Percentiles rank a stretch among this genome's conserved stretches.
phyloP scores from a whole-genome alignment of 352 stramenopile genomes.

The Phytophthora pini region DNA sequence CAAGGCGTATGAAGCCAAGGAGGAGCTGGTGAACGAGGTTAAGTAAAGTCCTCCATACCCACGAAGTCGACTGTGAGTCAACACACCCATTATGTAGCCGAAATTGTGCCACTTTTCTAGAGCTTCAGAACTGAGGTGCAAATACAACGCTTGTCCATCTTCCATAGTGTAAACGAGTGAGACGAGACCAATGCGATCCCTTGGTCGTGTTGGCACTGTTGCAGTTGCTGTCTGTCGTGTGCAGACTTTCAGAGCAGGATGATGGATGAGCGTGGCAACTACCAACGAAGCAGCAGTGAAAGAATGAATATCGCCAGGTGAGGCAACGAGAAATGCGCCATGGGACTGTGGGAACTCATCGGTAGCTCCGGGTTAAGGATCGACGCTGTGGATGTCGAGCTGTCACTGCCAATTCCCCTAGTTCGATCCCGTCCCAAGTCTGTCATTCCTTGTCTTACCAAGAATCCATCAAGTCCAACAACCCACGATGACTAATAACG shows the following conservation, averaged over 20 bases:
- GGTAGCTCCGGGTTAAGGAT: too few species aligned
- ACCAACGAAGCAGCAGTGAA: constrained; percentile 1
- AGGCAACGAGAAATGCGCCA: constrained; percentile 3
- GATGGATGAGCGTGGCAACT: constrained; percentile 2
- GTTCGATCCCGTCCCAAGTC: not conserved
- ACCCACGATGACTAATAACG: constrained; percentile 15
- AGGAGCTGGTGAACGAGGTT: constrained; percentile 64
- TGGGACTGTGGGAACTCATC: not conserved
- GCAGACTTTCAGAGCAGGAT: constrained; percentile 2
- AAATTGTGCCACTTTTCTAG: not conserved
- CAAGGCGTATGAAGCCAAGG: constrained; percentile 52
- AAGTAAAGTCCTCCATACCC: constrained; percentile 32
- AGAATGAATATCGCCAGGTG: not conserved
- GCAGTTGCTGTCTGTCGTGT: not conserved
- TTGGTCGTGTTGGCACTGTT: not conserved
- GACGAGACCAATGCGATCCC: not conserved
- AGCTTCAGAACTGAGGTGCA: not conserved
- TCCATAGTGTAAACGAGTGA: not conserved
- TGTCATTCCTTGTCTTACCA: constrained; percentile 31
- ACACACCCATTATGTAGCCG: not conserved
- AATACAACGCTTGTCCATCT: constrained; percentile 3
- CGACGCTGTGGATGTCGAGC: too few species aligned
- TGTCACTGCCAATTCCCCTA: not conserved
- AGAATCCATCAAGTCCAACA: constrained; percentile 12
- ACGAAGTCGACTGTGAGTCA: constrained; percentile 13